Evolutionary conservation across 371 early-diverging fungal genomes (phyloP), one percentile per base, ranked within the genome.

Genomic region (Mucor saturninus): DNA sequence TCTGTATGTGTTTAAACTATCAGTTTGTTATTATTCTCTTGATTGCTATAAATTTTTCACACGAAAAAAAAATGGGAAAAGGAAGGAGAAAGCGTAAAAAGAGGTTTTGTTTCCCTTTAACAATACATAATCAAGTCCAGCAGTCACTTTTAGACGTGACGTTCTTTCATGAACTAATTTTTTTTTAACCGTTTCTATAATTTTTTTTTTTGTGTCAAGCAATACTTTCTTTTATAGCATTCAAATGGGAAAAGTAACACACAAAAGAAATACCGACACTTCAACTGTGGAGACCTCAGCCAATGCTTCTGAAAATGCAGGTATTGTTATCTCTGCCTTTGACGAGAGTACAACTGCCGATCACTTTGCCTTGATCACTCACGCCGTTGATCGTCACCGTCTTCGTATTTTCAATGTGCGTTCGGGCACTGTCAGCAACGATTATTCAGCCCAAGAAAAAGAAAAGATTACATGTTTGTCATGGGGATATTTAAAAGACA

Each of bases 341-440:
- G 86, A 86, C 39, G 74, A 77, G 10, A 81, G 76, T 8, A 68
- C 76, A 26, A 70, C 69, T 26, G 84, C 83, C 45, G 81, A 81
- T 57, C 79, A 83, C 69, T 89, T 89, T 77, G 91, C 90, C 32
- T 74, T 89, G 54, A 87, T 90, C 43, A 83, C 89, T 13, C 89
- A 83, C 35, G 86, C 83, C 58, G 79, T 90, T 49, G 92, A 89
- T 78, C 83, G 87, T 54, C 84, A 87, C 66, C 85, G 88, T 48
- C 75, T 92, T 21, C 84, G 89, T 43, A 80, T 92, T 59, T 90
- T 87, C 59, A 89, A 89, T 61, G 85, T 88, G 15, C 80, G 84
- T 58, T 86, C 88, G 5, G 86, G 88, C 43, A 79, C 82, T 40
- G 80, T 89, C 60, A 86, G 83, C 56, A 81, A 83, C 67, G 87